Base-by-base conservation (phyloP, 768 basidiomycete genomes). In the Boletus vermiculosoides region DNA sequence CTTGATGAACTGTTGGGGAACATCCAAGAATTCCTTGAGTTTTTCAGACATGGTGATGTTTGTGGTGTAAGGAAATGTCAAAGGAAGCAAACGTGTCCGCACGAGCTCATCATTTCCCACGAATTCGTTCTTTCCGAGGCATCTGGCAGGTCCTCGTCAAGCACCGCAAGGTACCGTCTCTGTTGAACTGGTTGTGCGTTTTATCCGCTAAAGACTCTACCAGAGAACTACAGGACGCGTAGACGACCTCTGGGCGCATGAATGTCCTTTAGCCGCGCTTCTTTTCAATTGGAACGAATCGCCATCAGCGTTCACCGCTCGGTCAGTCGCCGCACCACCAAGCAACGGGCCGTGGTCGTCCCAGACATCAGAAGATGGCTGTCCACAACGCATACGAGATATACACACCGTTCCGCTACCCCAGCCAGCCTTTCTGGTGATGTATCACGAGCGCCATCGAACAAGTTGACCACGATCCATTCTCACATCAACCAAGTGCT, bases 1-100 rank as follows among this genome's bases (percentile, higher is more conserved):
- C 66, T 83, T 89, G 64, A 94, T 65, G 74, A 98, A 98, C 66
- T 94, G 85, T 73, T 94, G 90, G 36, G 94, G 94, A 53, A 95
- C 81, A 53, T 97, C 94, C 59, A 90, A 74, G 77, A 98, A 87
- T 69, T 98, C 96, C 68, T 83, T 87, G 56, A 96, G 69, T 78
- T 90, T 89, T 71, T 96, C 94, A 59, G 93, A 90, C 91, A 94
- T 96, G 76, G 61, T 77, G 73, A 54, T 61, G 66, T 55, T 34
- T 56, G 49, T 49, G 50, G 41, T 63, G 45, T 56, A 40, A 62
- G 41, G 55, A 52, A 66, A 60, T 49, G 61, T 57, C 47, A 11
- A 36, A 50, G 42, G 41, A 52, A 50, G 59, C 50, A 61, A 62
- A 76, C 69, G 72, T 76, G 71, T 66, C 68, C 47, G 16, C 16